Base-by-base conservation (phyloP, 1,284 basidiomycete species). In the Cutaneotrichosporon mucoides region DNA sequence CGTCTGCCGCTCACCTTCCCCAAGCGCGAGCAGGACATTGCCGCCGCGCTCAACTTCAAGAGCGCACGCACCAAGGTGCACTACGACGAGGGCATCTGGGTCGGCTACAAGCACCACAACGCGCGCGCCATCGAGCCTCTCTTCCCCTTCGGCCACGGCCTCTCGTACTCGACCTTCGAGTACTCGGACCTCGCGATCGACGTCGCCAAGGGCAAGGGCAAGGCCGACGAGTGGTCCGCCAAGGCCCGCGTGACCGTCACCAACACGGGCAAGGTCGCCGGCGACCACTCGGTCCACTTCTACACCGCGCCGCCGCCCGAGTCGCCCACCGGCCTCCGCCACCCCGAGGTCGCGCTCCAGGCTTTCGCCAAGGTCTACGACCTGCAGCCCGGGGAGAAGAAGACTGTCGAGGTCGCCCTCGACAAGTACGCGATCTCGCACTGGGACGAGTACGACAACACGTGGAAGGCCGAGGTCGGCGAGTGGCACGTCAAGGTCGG, bases 121-220 rank as follows among this genome's bases (percentile, higher is more conserved):
- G 83, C 86, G 66, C 79, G 84, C 55, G 81, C 81, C 16, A 85
- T 90, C 59, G 76, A 78, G 12, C 87, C 89, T 2, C 80, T 84
- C 11, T 91, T 86, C 77, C 82, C 88, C 34, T 92, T 91, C 72
- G 89, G 89, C 83, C 88, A 75, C 69, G 92, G 91, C 13, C 83
- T 92, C 15, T 90, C 88, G 0, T 93, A 92, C 78, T 89, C 90
- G 6, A 84, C 83, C 0, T 93, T 93, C 79, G 73, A 77, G 13
- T 81, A 87, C 58, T 10, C 33, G 10, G 44, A 42, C 38, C 51
- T 62, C 15, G 8, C 10, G 38, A 38, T 53, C 7, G 43, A 35
- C 67, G 82, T 88, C 52, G 88, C 88, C 3, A 90, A 90, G 68
- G 49, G 16, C 38, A 34, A 38, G 37, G 84, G 87, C 3, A 90